phyloP scores from a whole-genome alignment of 2,329 filamentous ascomycete species.

The Botrytis deweyae region DNA sequence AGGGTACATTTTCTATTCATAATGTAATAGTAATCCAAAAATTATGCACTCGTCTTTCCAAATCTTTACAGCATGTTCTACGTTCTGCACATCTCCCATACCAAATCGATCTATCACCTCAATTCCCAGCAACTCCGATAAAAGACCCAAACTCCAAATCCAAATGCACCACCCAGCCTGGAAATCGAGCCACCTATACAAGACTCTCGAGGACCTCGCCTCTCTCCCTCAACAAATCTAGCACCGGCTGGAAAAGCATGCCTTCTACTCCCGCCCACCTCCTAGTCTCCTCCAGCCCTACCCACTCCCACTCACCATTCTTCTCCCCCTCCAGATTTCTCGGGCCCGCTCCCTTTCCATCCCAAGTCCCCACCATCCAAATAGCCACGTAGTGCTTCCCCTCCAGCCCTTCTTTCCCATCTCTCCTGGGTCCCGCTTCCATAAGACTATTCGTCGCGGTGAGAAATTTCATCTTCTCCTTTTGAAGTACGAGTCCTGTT shows the following conservation, averaged over 20 bases:
- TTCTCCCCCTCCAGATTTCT: neutral
- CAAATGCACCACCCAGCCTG: no score
- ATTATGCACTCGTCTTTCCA: neutral
- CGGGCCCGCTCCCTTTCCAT: neutral
- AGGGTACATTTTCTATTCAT: neutral
- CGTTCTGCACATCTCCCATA: neutral
- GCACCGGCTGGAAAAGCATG: neutral
- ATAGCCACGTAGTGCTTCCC: neutral
- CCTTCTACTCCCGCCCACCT: neutral
- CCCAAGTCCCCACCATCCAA: neutral
- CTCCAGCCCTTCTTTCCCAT: neutral
- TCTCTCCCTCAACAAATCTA: neutral
- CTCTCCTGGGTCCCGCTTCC: neutral
- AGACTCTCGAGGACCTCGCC: neutral
- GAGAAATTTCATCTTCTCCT: neutral
- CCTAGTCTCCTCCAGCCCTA: neutral
- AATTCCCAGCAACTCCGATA: neutral
- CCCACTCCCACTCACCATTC: neutral
- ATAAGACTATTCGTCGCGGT: slow-evolving; percentile 2
- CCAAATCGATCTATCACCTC: neutral
- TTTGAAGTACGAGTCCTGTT: neutral
- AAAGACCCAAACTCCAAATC: neutral
- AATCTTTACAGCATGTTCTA: neutral
- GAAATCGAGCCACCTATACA: neutral
- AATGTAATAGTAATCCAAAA: neutral